These are phyloP conservation scores for Kitagawia praeruptora DNA, from an alignment of 129 eudicot species.

Conservation along the genomic window DNA sequence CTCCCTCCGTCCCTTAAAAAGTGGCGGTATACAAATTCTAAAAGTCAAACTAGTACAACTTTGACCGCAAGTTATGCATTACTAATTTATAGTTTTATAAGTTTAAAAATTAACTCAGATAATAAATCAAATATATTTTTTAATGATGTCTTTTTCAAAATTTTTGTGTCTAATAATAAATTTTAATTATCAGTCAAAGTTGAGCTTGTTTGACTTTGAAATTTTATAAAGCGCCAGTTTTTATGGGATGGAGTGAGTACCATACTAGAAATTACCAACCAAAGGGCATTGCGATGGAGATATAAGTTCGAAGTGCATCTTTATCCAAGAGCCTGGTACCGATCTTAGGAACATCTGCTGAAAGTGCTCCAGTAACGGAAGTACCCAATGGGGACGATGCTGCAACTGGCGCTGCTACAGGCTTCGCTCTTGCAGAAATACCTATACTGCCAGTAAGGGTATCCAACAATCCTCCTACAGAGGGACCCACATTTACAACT, in stretches of 20 bases:
- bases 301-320: slow-evolving; percentile 70
- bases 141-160: no score
- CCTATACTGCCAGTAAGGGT: slow-evolving; percentile 97
- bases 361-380: slow-evolving; percentile 42
- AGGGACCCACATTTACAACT: slow-evolving; percentile 51
- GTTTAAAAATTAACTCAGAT: no score
- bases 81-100: no score
- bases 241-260: not conserved
- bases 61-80: no score
- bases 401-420: slow-evolving; percentile 70
- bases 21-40: no score
- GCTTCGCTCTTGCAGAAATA: slow-evolving; percentile 91
- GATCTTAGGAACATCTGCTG: slow-evolving; percentile 63
- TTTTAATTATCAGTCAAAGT: no score
- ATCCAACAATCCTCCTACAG: slow-evolving; percentile 96
- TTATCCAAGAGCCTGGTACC: slow-evolving; percentile 70
- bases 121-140: no score
- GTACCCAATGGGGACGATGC: slow-evolving; percentile 51
- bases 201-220: no score
- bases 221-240: no score
- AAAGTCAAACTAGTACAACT: no score
- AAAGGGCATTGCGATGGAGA: slow-evolving; percentile 87
- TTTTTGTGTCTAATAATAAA: no score
- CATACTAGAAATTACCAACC: slow-evolving; percentile 55
- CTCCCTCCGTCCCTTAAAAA: no score